Conservation (phyloP, 257 asterid genomes). For the Primulina huaijiensis region DNA sequence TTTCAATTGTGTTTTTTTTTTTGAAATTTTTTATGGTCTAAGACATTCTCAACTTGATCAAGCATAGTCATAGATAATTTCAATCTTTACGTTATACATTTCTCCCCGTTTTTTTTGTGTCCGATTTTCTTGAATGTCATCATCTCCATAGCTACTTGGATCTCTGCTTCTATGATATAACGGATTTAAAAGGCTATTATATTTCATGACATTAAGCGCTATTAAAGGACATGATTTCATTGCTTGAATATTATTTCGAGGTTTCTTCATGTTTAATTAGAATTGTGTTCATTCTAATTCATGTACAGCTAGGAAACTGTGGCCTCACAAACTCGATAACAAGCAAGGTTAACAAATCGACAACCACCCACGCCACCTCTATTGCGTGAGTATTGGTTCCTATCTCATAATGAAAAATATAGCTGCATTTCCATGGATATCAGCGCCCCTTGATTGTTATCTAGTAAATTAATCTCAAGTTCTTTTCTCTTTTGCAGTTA, state of each 20-base stretch:
- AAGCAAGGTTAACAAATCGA: slow-evolving; percentile 30
- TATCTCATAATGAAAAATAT: neutral
- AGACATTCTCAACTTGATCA: neutral
- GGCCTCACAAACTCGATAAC: slow-evolving; percentile 60
- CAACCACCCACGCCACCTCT: slow-evolving; percentile 36
- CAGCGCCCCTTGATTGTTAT: neutral
- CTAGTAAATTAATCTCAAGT: neutral
- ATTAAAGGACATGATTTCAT: neutral
- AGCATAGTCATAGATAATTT: neutral
- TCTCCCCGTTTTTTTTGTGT: neutral
- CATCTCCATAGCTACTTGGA: neutral
- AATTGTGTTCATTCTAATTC: slow-evolving; percentile 15
- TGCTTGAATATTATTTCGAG: neutral
- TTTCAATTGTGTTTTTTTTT: neutral
- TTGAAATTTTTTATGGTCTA: neutral
- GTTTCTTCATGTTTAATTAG: slow-evolving; percentile 2
- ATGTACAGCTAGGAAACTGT: slow-evolving; percentile 55
- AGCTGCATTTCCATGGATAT: neutral
- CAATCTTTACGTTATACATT: too few species aligned
- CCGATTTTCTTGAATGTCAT: neutral
- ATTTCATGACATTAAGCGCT: neutral
- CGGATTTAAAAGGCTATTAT: neutral
- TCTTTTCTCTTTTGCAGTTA: slow-evolving; percentile 40
- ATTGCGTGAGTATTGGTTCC: slow-evolving; percentile 43
- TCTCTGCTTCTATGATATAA: neutral